A percentile compares a stretch with the other conserved stretches of the same genome.
These are phyloP conservation scores for Mimosa bimucronata DNA, from an alignment of 306 rosid species.

Conservation along the genomic window DNA sequence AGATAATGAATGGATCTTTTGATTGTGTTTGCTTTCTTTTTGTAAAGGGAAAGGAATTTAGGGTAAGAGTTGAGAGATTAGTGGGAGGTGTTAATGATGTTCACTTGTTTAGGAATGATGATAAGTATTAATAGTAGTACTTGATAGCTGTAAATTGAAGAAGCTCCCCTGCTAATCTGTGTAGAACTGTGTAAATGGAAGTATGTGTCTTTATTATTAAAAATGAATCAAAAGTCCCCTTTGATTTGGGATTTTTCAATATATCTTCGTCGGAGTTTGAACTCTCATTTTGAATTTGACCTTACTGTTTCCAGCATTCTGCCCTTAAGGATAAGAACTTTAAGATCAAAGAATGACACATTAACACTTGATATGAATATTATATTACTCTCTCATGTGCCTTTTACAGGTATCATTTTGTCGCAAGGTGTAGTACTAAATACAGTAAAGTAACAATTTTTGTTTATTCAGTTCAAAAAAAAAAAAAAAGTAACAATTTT, in stretches of 20 bases:
- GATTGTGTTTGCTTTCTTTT: conserved; percentile 26
- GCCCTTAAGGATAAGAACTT: neutral
- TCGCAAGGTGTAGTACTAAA: no score
- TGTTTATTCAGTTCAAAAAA: no score
- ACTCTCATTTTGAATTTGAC: neutral
- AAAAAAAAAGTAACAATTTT: no score
- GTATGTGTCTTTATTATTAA: conserved; percentile 52
- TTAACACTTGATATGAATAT: no score
- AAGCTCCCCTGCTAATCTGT: conserved; percentile 33
- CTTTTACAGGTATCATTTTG: no score
- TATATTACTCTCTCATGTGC: no score
- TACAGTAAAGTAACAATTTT: no score
- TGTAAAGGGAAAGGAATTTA: conserved; percentile 28
- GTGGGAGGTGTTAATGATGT: conserved; percentile 4
- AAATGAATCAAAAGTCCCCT: conserved; percentile 43
- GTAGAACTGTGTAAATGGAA: conserved; percentile 46
- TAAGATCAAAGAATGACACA: no score
- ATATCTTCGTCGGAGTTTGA: neutral
- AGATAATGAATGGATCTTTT: neutral
- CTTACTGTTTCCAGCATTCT: neutral
- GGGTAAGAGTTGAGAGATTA: neutral
- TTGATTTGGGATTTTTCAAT: conserved; percentile 33
- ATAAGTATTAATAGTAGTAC: conserved; percentile 29
- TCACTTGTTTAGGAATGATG: conserved; percentile 36
- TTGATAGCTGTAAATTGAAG: conserved; percentile 23